These are phyloP conservation scores for Fonsecaea nubica DNA, from an alignment of 2,329 filamentous ascomycete genomes.

Conservation along the genomic window DNA sequence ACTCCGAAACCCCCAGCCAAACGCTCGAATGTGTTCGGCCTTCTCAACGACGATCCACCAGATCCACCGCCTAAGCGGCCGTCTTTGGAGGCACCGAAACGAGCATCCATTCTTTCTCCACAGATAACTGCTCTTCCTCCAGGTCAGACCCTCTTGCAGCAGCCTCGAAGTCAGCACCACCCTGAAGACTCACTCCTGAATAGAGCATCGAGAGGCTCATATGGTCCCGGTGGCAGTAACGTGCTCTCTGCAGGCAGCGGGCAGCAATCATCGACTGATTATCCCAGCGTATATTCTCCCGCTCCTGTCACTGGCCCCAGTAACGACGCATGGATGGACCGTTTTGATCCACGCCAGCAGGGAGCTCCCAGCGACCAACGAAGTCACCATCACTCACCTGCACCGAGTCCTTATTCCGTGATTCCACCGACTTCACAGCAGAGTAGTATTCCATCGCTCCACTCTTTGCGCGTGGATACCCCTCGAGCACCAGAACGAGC, in stretches of 20 bases:
- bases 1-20: conserved; percentile 49
- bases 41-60: conserved; percentile 57
- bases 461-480: conserved; percentile 27
- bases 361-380: conserved; percentile 31
- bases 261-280: conserved; percentile 24
- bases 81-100: conserved; percentile 46
- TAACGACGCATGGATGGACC: conserved; percentile 38
- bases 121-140: conserved; percentile 21
- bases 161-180: conserved; percentile 18
- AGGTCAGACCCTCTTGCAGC: conserved; percentile 18
- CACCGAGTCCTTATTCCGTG: conserved; percentile 36
- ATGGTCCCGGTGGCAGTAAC: conserved; percentile 21
- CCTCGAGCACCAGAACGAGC: conserved; percentile 30
- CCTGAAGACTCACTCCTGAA: conserved; percentile 19
- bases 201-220: conserved; percentile 25
- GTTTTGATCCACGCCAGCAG: conserved; percentile 37
- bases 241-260: conserved; percentile 21
- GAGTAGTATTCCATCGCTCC: conserved; percentile 21
- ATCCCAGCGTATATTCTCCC: conserved; percentile 24
- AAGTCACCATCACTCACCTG: conserved; percentile 36
- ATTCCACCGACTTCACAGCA: conserved; percentile 33
- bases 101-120: conserved; percentile 37
- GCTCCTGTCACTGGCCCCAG: conserved; percentile 27
- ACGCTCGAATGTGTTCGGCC: conserved; percentile 57
- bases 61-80: conserved; percentile 56